Conservation (phyloP, 805 yeast genomes). For the Metahyphopichia silvanorum region DNA sequence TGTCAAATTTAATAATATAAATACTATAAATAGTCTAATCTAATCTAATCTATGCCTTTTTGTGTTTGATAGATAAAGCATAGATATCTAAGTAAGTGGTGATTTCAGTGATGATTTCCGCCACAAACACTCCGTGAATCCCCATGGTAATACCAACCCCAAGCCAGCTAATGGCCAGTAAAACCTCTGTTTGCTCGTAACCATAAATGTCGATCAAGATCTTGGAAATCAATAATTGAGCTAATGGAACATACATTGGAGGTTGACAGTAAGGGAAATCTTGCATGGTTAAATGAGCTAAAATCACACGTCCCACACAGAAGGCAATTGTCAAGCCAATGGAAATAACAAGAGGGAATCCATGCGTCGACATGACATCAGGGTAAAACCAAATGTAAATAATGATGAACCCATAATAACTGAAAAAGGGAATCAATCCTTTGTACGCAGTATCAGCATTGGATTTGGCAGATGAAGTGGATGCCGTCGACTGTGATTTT, state of each 20-base stretch:
- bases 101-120: conserved; percentile 76
- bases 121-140: conserved; percentile 66
- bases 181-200: conserved; percentile 38
- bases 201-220: conserved; percentile 34
- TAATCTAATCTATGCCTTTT: conserved; percentile 50
- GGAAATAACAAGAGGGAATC: conserved; percentile 59
- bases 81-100: conserved; percentile 80
- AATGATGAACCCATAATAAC: conserved; percentile 48
- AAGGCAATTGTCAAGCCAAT: conserved; percentile 79
- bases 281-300: conserved; percentile 81
- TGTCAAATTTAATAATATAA: too few species aligned
- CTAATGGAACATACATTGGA: conserved; percentile 63
- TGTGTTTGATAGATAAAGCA: conserved; percentile 81
- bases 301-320: conserved; percentile 85
- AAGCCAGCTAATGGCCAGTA: conserved; percentile 55
- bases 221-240: conserved; percentile 40
- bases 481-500: conserved; percentile 19
- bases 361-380: conserved; percentile 40
- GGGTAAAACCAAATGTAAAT: conserved; percentile 51
- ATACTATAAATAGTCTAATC: neutral
- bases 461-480: conserved; percentile 21
- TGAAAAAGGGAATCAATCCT: conserved; percentile 68
- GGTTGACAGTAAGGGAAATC: conserved; percentile 70
- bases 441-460: conserved; percentile 40
- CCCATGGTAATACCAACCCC: conserved; percentile 69